Evolutionary conservation across 208 protist species (phyloP), one percentile per base, ranked within the genome.

Genomic region (Crithidia fasciculata): DNA sequence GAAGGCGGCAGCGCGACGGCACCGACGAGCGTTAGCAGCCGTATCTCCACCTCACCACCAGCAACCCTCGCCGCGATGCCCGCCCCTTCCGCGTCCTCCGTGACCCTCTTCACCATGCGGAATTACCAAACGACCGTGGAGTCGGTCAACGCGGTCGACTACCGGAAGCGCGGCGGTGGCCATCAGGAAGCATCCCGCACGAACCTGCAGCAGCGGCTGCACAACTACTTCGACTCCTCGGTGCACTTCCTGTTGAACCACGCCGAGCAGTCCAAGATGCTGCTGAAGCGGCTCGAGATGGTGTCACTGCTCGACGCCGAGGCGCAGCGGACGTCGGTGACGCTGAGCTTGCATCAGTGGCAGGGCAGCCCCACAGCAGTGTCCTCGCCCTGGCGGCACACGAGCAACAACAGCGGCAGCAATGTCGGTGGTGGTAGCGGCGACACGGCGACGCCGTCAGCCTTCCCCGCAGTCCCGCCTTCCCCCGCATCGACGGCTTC

Each of bases 191-290:
- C 37, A 13, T 80, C 79, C 8, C 87, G 87, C 53, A 60, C 56
- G 2, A 74, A 74, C 19, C 60, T 87, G 69, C 83, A 87, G 74
- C 76, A 86, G 62, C 52, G 80, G 16, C 59, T 84, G 39, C 63
- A 66, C 47, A 92, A 87, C 81, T 84, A 88, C 69, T 93, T 96
- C 76, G 85, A 84, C 55, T 92, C 91, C 4, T 78, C 77, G 4
- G 91, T 88, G 68, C 45, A 74, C 63, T 96, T 94, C 76, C 43
- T 93, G 41, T 75, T 94, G 44, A 81, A 92, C 74, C 89, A 96
- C 70, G 73, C 70, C 28, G 78, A 82, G 63, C 85, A 88, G 68
- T 93, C 87, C 12, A 74, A 80, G 16, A 69, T 74, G 60, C 78
- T 96, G 40, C 70, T 94, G 69, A 53, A 76, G 58, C 85, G 87